These are phyloP conservation scores for Durio zibethinus DNA, from an alignment of 345 rosid species.

Conservation along the genomic window DNA sequence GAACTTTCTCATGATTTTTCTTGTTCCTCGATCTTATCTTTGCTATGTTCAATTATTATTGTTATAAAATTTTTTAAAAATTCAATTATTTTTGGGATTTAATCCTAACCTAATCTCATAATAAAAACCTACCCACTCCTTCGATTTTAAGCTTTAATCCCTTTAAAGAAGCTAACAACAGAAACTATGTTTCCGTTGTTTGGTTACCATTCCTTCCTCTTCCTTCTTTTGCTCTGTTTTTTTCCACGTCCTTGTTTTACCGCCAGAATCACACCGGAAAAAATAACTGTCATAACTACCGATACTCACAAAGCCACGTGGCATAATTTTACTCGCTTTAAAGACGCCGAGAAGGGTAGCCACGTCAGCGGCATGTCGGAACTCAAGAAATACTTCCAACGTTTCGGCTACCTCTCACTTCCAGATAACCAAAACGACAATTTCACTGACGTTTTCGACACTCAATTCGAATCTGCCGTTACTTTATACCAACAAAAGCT, in stretches of 20 bases:
- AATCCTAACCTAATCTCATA: not conserved
- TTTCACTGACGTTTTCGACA: conserved; percentile 62
- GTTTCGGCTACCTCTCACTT: conserved; percentile 65
- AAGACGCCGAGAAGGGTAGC: conserved; percentile 65
- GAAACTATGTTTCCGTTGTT: conserved; percentile 38
- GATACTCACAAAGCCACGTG: conserved; percentile 53
- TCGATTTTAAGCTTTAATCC: conserved; percentile 9
- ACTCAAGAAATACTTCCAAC: conserved; percentile 73
- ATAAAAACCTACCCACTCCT: conserved; percentile 3
- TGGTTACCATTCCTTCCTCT: conserved; percentile 26
- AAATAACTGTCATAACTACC: conserved; percentile 29
- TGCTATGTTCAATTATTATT: not conserved
- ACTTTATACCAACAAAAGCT: conserved; percentile 55
- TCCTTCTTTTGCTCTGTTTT: conserved; percentile 16
- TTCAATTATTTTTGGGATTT: not conserved
- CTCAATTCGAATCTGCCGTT: conserved; percentile 49
- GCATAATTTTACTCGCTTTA: conserved; percentile 63
- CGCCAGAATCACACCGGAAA: conserved; percentile 44
- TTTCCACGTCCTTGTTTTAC: conserved; percentile 32
- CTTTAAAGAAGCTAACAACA: not conserved
- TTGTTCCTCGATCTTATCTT: conserved; percentile 25
- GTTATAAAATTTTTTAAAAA: not conserved
- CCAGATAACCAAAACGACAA: conserved; percentile 15
- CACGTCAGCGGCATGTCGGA: conserved; percentile 73
- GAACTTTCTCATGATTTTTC: conserved; percentile 31